These are phyloP conservation scores for Hypoxylon crocopeplum DNA, from an alignment of 495 filamentous ascomycete species.

Conservation along the genomic window DNA sequence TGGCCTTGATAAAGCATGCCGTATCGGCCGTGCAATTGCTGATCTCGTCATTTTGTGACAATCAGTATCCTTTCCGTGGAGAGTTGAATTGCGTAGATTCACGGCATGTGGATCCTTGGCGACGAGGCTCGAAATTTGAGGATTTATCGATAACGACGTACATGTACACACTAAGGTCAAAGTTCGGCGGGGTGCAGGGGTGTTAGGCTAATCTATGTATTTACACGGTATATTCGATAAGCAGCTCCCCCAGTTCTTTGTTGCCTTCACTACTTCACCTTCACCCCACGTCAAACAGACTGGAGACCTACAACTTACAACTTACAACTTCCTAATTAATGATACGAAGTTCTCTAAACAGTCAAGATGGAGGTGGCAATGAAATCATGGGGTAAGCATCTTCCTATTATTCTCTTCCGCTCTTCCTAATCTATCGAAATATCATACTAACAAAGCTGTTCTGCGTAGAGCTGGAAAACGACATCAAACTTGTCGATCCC, in stretches of 20 bases:
- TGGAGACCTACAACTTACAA: background rate
- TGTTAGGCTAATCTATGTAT: too few species aligned
- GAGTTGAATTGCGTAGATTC: conserved; percentile 28
- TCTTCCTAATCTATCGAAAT: background rate
- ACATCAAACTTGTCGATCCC: conserved; percentile 80
- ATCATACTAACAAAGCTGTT: conserved; percentile 16
- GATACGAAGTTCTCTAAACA: background rate
- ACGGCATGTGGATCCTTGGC: conserved; percentile 3
- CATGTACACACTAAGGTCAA: too few species aligned
- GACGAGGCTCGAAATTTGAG: conserved; percentile 30
- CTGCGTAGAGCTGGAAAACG: conserved; percentile 83
- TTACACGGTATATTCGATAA: background rate
- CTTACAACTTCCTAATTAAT: background rate
- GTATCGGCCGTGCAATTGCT: conserved; percentile 37
- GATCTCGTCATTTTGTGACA: conserved; percentile 34
- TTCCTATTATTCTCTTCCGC: background rate
- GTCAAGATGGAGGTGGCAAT: conserved; percentile 60
- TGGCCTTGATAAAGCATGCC: conserved; percentile 36
- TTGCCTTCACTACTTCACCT: background rate
- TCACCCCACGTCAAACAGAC: conserved; percentile 35
- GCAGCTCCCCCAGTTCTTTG: conserved; percentile 14
- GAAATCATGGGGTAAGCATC: conserved; percentile 64
- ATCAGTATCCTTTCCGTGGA: conserved; percentile 18
- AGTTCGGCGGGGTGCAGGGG: too few species aligned
- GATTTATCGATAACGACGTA: conserved; percentile 36